Conservation (phyloP, 2,329 filamentous ascomycete genomes). For the Aspergillus pseudoglaucus region DNA sequence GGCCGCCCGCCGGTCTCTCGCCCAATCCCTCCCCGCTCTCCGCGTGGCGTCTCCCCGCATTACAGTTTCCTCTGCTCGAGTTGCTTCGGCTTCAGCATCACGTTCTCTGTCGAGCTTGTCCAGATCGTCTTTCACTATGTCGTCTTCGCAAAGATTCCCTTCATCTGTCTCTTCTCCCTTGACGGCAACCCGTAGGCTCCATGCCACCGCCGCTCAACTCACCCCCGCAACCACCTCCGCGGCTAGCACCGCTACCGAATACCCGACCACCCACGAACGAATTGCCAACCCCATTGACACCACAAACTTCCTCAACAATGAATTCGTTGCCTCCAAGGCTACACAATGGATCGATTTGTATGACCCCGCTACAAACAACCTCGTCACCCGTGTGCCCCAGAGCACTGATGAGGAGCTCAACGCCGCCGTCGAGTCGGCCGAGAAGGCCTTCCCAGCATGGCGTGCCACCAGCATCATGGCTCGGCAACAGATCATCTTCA, state of each 20-base stretch:
- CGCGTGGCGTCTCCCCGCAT: conserved; percentile 32
- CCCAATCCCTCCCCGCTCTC: conserved; percentile 34
- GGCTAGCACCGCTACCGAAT: conserved; percentile 45
- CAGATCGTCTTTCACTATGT: conserved; percentile 15
- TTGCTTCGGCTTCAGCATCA: conserved; percentile 14
- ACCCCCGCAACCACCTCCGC: conserved; percentile 45
- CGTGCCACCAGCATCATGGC: conserved; percentile 53
- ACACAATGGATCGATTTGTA: conserved; percentile 58
- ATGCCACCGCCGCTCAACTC: conserved; percentile 51
- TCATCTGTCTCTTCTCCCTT: conserved; percentile 15
- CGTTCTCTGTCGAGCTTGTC: conserved; percentile 19
- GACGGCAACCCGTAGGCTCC: conserved; percentile 33
- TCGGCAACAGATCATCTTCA: conserved; percentile 61
- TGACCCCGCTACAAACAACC: conserved; percentile 61
- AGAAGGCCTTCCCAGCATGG: conserved; percentile 59
- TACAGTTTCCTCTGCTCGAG: conserved; percentile 16
- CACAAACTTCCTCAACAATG: conserved; percentile 59
- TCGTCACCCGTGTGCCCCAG: conserved; percentile 60
- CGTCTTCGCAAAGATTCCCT: conserved; percentile 10
- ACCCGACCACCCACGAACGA: conserved; percentile 51
- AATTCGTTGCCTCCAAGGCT: conserved; percentile 53
- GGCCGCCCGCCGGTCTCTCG: conserved; percentile 33
- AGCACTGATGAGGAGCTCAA: conserved; percentile 58
- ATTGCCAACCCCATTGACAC: conserved; percentile 53
- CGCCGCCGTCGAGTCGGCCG: conserved; percentile 55